phyloP scores from a whole-genome alignment of 2,329 filamentous ascomycete species.

The Sarocladium kiliense region DNA sequence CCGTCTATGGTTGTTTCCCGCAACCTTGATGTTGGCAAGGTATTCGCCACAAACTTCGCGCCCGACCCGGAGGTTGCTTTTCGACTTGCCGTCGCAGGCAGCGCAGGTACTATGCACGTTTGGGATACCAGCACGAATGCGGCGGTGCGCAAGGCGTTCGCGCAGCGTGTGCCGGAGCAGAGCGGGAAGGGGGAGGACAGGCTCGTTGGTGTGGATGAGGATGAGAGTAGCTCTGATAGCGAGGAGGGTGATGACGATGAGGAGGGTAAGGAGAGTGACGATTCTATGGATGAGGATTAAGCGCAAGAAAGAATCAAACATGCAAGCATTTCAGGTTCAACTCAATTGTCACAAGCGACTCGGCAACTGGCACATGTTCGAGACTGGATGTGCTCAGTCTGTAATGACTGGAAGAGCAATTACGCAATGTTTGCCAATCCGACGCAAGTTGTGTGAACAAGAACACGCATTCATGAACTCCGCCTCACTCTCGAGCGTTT shows the following conservation, averaged over 20 bases:
- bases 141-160: constrained; percentile 80
- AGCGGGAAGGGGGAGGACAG: constrained; percentile 63
- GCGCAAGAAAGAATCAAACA: background rate
- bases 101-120: constrained; percentile 85
- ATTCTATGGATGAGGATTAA: constrained; percentile 53
- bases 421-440: no score
- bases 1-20: constrained; percentile 88
- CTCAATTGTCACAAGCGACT: background rate
- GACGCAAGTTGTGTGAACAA: no score
- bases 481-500: background rate
- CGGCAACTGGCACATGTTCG: background rate
- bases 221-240: constrained; percentile 62
- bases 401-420: no score
- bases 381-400: no score
- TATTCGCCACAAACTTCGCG: constrained; percentile 87
- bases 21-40: constrained; percentile 88
- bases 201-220: constrained; percentile 66
- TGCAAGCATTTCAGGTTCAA: background rate
- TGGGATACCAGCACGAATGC: constrained; percentile 97
- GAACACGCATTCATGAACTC: background rate
- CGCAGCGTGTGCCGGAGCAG: constrained; percentile 54
- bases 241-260: constrained; percentile 46
- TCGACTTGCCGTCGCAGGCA: constrained; percentile 86
- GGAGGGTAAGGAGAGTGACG: constrained; percentile 37
- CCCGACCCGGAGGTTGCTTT: constrained; percentile 90